phyloP scores from a whole-genome alignment of 257 asterid genomes.

The Forsythia suspensa region DNA sequence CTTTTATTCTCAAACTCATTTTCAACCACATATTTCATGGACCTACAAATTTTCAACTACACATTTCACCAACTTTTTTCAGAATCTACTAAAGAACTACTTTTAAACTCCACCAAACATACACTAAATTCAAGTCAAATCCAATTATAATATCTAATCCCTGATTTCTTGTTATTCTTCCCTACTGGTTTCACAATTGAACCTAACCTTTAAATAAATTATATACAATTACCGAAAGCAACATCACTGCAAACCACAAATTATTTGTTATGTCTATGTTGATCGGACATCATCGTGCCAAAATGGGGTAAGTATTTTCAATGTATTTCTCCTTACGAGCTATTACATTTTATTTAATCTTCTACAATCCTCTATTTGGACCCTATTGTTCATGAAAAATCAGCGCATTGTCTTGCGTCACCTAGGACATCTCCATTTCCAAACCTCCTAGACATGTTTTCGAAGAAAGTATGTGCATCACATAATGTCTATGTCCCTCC shows the following conservation, averaged over 20 bases:
- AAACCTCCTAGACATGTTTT: conserved; percentile 55
- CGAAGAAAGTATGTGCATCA: conserved; percentile 52
- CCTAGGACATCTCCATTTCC: conserved; percentile 46
- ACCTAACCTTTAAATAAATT: conserved; percentile 61
- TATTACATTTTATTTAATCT: background rate
- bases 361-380: no score
- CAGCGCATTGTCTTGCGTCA: conserved; percentile 41
- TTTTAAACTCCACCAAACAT: no score
- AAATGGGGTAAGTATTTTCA: conserved; percentile 38
- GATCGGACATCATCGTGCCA: conserved; percentile 45
- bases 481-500: conserved; percentile 56
- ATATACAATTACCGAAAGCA: conserved; percentile 63
- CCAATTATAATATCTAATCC: background rate
- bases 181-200: conserved; percentile 30
- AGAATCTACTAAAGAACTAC: no score
- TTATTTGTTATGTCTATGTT: conserved; percentile 56
- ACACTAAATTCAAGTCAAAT: background rate
- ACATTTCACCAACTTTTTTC: no score
- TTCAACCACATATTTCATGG: no score
- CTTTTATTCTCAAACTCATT: no score
- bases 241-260: conserved; percentile 68
- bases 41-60: no score
- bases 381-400: background rate
- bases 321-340: background rate
- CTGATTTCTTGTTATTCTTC: background rate